Evolutionary conservation across 2,329 filamentous ascomycete genomes (phyloP).

Genomic region (Paraphoma sp.): DNA sequence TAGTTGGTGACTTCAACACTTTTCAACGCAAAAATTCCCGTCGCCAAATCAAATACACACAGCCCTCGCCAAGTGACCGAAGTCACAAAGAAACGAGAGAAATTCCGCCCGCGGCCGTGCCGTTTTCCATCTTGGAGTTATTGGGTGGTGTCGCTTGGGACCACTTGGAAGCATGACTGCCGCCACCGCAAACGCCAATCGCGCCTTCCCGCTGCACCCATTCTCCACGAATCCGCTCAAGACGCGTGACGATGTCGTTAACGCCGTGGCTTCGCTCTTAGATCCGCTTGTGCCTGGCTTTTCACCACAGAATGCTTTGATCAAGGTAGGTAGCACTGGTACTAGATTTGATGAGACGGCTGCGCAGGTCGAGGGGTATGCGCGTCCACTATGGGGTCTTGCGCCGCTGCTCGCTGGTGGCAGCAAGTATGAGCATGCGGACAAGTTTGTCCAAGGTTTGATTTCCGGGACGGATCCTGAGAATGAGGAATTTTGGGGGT

Average conservation of each 20-base stretch:
- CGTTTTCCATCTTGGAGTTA: not conserved
- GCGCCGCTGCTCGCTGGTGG: constrained; percentile 73
- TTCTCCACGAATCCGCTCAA: constrained; percentile 53
- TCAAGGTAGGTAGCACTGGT: constrained; percentile 73
- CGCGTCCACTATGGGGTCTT: constrained; percentile 77
- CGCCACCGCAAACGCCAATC: constrained; percentile 48
- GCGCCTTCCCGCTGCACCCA: constrained; percentile 49
- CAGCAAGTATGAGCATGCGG: constrained; percentile 67
- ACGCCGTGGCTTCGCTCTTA: constrained; percentile 61
- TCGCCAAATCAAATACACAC: too few species aligned
- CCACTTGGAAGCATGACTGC: constrained; percentile 28
- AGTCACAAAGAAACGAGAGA: not conserved
- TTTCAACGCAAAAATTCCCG: not conserved
- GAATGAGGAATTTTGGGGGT: constrained; percentile 77
- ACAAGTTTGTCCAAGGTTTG: constrained; percentile 74
- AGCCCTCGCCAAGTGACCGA: not conserved
- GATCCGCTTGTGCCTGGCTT: constrained; percentile 76
- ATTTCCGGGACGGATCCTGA: constrained; percentile 74
- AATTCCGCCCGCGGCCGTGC: not conserved
- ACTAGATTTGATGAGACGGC: constrained; percentile 80
- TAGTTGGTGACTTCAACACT: not conserved
- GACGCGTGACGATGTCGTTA: constrained; percentile 51
- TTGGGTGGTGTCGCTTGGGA: not conserved
- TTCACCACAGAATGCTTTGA: constrained; percentile 68
- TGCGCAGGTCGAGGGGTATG: constrained; percentile 78